Evolutionary conservation across 2,329 filamentous ascomycete species (phyloP), one percentile per base, ranked within the genome.

Genomic region (Penicillium sclerotigenum): DNA sequence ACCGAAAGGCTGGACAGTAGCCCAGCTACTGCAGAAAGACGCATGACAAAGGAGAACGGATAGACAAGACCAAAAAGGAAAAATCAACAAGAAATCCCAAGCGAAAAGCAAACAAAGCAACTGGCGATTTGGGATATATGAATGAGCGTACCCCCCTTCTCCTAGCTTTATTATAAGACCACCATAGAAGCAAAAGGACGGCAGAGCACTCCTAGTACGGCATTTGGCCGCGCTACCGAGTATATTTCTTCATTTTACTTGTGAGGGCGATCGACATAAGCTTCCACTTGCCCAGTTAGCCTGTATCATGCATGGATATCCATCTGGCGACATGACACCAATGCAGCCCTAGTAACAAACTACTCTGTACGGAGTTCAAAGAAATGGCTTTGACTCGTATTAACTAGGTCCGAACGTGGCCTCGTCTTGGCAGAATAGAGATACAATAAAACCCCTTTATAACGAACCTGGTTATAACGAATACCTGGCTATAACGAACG

Each of bases 1-100:
- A 52, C 18, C 1, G 56, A 59, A 37, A 63, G 24, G 28, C 54
- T 45, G 45, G 62, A 61, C 16, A 64, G 28, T 20, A 63, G 20
- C n/a, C 58, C 52, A 41, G 59, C 11, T 14, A 46, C 47, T 34
- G 37, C 22, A 31, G 48, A 36, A 36, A 63, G 29, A 52, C 60
- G 58, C 56, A 61, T 59, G 26, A 24, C 28, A 18, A 38, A 46
- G 18, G 29, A 11, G 34, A 47, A 26, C n/a, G 10, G 26, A 38
- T 16, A n/a, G 28, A 57, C 13, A 36, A 28, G 43, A 6, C 2
- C 3, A 24, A 20, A 24, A 50, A 28, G 6, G 22, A 20, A 29
- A n/a, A 22, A 56, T 28, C 18, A 14, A 38, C 26, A 33, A 28
- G 10, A 45, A 29, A 31, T 10, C 1, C 37, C 6, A 29, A 5